Conservation (phyloP, 768 basidiomycete species). For the Floccularia luteovirens region DNA sequence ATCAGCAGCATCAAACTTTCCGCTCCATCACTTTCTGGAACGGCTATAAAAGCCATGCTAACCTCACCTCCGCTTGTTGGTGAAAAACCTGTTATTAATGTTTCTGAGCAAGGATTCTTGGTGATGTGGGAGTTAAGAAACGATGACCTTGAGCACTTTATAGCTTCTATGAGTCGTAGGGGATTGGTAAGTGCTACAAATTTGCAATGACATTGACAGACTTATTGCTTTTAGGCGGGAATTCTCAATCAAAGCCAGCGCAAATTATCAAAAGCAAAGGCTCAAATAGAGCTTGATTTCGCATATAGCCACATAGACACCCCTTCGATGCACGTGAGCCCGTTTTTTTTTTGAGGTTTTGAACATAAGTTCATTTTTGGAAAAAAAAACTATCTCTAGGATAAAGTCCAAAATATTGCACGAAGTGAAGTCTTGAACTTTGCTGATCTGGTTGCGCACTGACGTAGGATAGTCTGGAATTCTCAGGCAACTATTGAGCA, state of each 20-base stretch:
- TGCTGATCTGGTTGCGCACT: background rate
- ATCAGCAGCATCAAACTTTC: slow-evolving; percentile 17
- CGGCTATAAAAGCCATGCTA: slow-evolving; percentile 21
- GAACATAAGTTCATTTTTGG: background rate
- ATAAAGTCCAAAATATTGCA: slow-evolving; percentile 16
- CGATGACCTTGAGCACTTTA: slow-evolving; percentile 26
- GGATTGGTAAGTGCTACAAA: slow-evolving; percentile 31
- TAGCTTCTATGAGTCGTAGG: slow-evolving; percentile 31
- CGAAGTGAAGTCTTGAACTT: slow-evolving; percentile 9
- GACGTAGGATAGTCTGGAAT: slow-evolving; percentile 5
- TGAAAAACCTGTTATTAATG: slow-evolving; percentile 12
- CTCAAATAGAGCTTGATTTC: slow-evolving; percentile 13
- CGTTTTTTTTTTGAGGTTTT: slow-evolving; percentile 2
- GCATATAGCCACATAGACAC: slow-evolving; percentile 4
- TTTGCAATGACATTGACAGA: background rate
- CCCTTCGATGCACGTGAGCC: slow-evolving; percentile 1
- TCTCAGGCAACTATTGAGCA: slow-evolving; percentile 1
- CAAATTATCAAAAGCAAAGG: slow-evolving; percentile 17
- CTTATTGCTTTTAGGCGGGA: slow-evolving; percentile 3
- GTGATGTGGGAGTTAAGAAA: slow-evolving; percentile 31
- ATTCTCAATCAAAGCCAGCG: slow-evolving; percentile 6
- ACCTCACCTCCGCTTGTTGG: slow-evolving; percentile 32
- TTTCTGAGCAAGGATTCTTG: slow-evolving; percentile 11
- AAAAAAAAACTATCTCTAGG: slow-evolving; percentile 6
- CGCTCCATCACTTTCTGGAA: slow-evolving; percentile 14